These are phyloP conservation scores for Caryocar brasiliense DNA, from an alignment of 441 rosid genomes.

Conservation along the genomic window DNA sequence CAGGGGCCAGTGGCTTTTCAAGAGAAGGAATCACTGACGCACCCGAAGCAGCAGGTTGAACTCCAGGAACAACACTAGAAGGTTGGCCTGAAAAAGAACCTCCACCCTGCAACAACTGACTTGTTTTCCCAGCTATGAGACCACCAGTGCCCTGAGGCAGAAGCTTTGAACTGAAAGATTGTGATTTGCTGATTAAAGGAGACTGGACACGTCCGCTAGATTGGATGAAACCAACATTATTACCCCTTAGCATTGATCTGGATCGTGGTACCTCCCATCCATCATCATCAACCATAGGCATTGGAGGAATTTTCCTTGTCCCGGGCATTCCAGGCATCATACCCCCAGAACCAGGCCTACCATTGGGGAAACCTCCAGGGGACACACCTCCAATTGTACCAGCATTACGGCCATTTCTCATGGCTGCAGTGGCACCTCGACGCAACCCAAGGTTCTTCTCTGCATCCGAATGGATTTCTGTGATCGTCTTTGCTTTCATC, in stretches of 20 bases:
- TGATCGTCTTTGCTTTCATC: conserved; percentile 86
- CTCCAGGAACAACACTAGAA: conserved; percentile 8
- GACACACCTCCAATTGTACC: too few relatives aligned
- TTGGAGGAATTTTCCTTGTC: conserved; percentile 82
- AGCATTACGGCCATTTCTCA: conserved; percentile 60
- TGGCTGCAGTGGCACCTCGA: conserved; percentile 79
- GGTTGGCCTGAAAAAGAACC: conserved; percentile 24
- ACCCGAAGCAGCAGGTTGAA: conserved; percentile 21
- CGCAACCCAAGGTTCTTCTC: conserved; percentile 82
- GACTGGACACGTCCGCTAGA: conserved; percentile 23
- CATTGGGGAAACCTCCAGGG: conserved; percentile 31
- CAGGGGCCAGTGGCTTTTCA: conserved; percentile 18
- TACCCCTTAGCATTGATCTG: conserved; percentile 75
- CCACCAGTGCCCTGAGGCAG: conserved; percentile 59
- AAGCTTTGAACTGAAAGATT: conserved; percentile 43
- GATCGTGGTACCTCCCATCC: conserved; percentile 70
- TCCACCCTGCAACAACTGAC: conserved; percentile 44
- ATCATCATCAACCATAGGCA: conserved; percentile 69
- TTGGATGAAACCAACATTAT: conserved; percentile 14
- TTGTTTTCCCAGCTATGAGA: conserved; percentile 38
- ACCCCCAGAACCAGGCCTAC: conserved; percentile 60
- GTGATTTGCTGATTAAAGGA: conserved; percentile 25
- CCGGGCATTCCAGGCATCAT: conserved; percentile 92
- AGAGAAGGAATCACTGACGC: conserved; percentile 16
- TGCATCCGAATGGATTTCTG: conserved; percentile 84